Conservation (phyloP, 148 eudicot genomes). For the Rhododendron griersonianum region DNA sequence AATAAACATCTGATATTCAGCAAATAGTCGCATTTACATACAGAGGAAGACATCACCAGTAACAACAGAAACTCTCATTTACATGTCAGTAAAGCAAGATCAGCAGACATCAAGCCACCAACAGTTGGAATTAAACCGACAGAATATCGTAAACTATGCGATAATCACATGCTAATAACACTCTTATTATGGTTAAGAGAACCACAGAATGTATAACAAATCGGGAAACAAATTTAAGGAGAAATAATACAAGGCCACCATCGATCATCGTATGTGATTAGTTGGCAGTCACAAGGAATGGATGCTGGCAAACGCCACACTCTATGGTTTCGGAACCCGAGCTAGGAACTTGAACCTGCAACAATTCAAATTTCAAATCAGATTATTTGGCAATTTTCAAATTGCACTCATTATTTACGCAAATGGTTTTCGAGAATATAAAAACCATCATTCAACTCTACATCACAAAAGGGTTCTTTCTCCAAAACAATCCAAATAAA, state of each 20-base stretch:
- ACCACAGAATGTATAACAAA: background rate
- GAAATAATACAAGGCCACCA: background rate
- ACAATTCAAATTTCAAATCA: background rate
- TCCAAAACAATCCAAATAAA: background rate
- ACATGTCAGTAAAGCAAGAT: background rate
- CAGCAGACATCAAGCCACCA: background rate
- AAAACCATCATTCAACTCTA: background rate
- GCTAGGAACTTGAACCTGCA: constrained; percentile 86
- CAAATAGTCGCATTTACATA: background rate
- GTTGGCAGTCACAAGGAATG: constrained; percentile 75
- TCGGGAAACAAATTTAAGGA: background rate
- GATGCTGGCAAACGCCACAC: constrained; percentile 97
- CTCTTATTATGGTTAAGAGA: background rate
- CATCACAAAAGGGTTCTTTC: background rate
- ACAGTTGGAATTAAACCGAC: background rate
- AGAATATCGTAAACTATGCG: background rate
- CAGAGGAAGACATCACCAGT: background rate
- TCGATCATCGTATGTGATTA: constrained; percentile 17
- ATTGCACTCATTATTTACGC: background rate
- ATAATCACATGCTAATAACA: background rate
- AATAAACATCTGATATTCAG: background rate
- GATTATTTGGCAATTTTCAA: background rate
- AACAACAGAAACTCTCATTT: background rate
- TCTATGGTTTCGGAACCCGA: constrained; percentile 96
- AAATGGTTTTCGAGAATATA: background rate